Evolutionary conservation across 768 basidiomycete genomes (phyloP), one percentile per base, ranked within the genome.

Genomic region (Mycena capillaripes): DNA sequence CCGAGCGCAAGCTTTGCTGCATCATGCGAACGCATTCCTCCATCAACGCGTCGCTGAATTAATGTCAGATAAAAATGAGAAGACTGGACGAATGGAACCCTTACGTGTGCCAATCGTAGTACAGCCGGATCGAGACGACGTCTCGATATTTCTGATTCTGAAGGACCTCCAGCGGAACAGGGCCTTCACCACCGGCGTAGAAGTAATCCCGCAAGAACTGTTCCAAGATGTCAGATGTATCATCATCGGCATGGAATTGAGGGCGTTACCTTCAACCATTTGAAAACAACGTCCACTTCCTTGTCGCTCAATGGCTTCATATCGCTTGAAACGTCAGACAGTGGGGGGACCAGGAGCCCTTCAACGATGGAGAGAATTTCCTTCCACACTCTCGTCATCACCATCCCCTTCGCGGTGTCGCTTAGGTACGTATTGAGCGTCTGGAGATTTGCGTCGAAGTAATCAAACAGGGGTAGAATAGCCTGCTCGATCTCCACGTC

Each of bases 201-300:
- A 98, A 98, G 84, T 96, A 99, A 79, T 98, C 95, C 67, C 93
- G 87, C 79, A 99, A 78, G 86, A 98, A 98, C 95, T 97, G 71
- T 9, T 73, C 34, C 53, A 23, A 21, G 53, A 16, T 30, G 9
- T 34, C 21, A 68, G 32, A 53, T 44, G 29, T 21, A 27, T 6
- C 19, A 30, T 16, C 14, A 29, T n/a, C 38, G 17, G 50, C 11
- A 17, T n/a, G 7, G 34, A 36, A 58, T 27, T 44, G 7, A 9
- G 19, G 42, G 72, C 21, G 67, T 23, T n/a, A 95, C 97, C 91
- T 97, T 97, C 64, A 99, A 81, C 96, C 98, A 98, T 80, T 97
- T 97, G 85, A 98, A 96, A n/a, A 97, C 97, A 70, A 98, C 93
- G 79, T 99, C 98, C 42, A 99, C 94, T 83, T 98, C 98, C 82